Base-by-base conservation (phyloP, 306 rosid genomes). In the Quercus variabilis region DNA sequence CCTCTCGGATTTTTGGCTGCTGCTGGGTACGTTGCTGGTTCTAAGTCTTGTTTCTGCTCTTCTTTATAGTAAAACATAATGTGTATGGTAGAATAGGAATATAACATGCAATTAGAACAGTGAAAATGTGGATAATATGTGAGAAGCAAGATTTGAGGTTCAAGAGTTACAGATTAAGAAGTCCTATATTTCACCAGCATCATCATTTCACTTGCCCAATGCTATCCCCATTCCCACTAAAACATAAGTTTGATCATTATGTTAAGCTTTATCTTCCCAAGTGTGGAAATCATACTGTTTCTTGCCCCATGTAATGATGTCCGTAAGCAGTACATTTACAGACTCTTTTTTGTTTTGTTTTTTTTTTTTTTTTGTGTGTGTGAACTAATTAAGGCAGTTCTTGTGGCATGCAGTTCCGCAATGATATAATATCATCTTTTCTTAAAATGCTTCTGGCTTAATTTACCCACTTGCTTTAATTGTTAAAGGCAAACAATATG, bases 1-100 rank as follows among this genome's bases (percentile, higher is more conserved):
- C 89, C 93, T 1, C 91, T 92, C 15, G 97, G 92, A 73, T 92
- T 89, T 77, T 72, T 92, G 79, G 95, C 91, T 83, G 89, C 94
- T 35, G 78, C 88, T 15, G 97, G 94, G 95, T 90, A 90, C 11
- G 92, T 83, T 49, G 51, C 65, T 78, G 63, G 59, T 81, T 78
- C 76, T 6, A 63, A 76, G 73, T 79, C 46, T 52, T 23, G 26
- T 25, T 73, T 64, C 80, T 9, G 5, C 59, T 56, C 73, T 8
- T 56, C 73, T 60, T 23, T 19, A 67, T 35, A 3, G 49, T n/a
- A 67, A 19, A 31, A 19, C 49, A 9, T 35, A 3, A 14, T 19
- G 20, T 6, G 25, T 1, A 18, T 19, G 18, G 21, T 35, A 33
- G 11, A 18, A 33, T 14, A 67, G 20, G 35, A 18, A 35, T 33